A percentile compares a stretch with the other conserved stretches of the same genome.
phyloP scores from a whole-genome alignment of 2,329 filamentous ascomycete species.

The Sclerotinia spermophila region DNA sequence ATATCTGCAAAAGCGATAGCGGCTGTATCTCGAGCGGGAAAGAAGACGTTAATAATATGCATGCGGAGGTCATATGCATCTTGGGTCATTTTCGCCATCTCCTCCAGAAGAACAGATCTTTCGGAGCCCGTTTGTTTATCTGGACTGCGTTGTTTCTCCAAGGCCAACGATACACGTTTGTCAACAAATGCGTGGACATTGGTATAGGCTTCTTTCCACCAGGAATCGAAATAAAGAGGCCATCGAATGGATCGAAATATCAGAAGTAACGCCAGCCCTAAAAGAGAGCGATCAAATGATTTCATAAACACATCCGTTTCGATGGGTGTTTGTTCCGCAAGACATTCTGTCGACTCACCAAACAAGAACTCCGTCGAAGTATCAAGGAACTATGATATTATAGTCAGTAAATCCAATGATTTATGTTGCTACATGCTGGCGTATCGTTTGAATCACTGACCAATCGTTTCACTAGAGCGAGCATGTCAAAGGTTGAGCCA shows the following conservation, averaged over 20 bases:
- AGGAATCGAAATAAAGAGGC: constrained; percentile 13
- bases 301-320: constrained; percentile 16
- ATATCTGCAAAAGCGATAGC: background rate
- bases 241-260: constrained; percentile 12
- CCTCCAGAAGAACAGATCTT: background rate
- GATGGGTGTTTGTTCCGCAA: background rate
- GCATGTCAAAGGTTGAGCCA: constrained; percentile 10
- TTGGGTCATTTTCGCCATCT: background rate
- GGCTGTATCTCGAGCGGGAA: background rate
- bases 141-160: background rate
- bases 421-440: background rate
- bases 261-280: constrained; percentile 6
- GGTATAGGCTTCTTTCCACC: constrained; percentile 1
- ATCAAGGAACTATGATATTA: background rate
- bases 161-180: constrained; percentile 11
- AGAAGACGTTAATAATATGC: background rate
- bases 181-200: constrained; percentile 13
- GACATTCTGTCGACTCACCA: constrained; percentile 2
- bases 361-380: background rate
- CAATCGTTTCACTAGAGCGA: background rate
- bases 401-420: background rate
- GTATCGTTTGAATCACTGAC: background rate
- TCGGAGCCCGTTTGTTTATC: background rate
- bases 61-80: background rate
- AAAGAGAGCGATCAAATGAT: constrained; percentile 1